Base-by-base conservation (phyloP, 192 early-diverging fungal species). In the Entomortierella beljakovae region DNA sequence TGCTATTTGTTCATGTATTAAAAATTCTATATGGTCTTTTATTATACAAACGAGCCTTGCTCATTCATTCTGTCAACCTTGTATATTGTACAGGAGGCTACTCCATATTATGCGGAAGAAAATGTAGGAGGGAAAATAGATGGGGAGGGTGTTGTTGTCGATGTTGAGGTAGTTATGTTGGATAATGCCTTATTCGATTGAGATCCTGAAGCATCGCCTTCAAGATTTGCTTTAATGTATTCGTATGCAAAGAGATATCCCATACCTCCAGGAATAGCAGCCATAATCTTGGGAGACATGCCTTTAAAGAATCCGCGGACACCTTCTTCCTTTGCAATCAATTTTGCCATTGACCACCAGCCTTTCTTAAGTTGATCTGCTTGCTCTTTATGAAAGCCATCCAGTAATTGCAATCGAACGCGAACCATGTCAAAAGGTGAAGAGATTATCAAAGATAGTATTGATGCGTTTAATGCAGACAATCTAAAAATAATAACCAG, bases 221-320 rank as follows among this genome's bases (percentile, higher is more conserved):
- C 74, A 16, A 77, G 54, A 23, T 69, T 77, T 38, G 63, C 54
- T 56, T 77, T 77, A 48, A 77, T 77, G 26, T 77, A 69, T 38
- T 77, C 74, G 31, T 77, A 77, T 0, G 74, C 74, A 51, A 77
- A 77, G n/a, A 77, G 50, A 26, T 77, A 77, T 10, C 74, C 74
- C 22, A 77, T 64, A 6, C 74, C 74, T 28, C 53, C 61, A 29
- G 74, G 74, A 22, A 77, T 77, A 3, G 74, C 51, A 6, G 74
- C 74, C 65, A 77, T 77, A 9, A 77, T 56, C 54, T 77, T 77
- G 28, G 97, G 96, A 0, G 95, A 76, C 71, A 99, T 85, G 2
- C 93, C 94, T 51, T 88, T 88, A 76, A 92, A 92, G 46, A 97
- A 83, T 16, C 96, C 95, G 13, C 89, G 86, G 15, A 91, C 55